Base-by-base conservation (phyloP, 768 basidiomycete species). In the Tubosaeta sp. region DNA sequence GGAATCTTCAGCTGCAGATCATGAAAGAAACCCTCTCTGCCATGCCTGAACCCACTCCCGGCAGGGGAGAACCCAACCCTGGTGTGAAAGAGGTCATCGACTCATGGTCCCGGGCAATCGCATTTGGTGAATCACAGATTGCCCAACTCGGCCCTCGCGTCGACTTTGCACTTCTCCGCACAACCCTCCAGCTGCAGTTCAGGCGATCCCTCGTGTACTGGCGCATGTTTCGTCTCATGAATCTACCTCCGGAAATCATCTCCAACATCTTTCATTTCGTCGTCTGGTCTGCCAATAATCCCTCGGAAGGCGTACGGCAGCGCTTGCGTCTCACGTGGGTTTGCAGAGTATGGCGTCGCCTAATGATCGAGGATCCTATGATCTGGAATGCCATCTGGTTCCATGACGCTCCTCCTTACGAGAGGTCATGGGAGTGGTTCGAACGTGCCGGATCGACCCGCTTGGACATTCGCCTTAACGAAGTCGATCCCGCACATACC, bases 301-400 rank as follows among this genome's bases (percentile, higher is more conserved):
- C 75, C 14, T 49, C 55, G 6, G 55, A 62, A 21, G 72, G 73
- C 11, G 67, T 76, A 18, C 54, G 34, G 42, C 56, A 60, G 36
- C 81, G 84, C 44, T 61, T 82, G 30, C 61, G 59, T 44, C 60
- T 87, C 51, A 82, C 83, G 9, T 81, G 78, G 75, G 76, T 81
- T 18, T 88, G 83, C 59, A 71, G 66, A 48, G 68, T 67, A 35
- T 83, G 83, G 83, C 74, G 84, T 46, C 64, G 64, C 29, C 61
- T 77, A 16, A 76, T 76, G 46, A 64, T 78, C 30, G 63, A 63
- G 19, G 79, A 84, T 56, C 58, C 73, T 1, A 79, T 76, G 16
- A 53, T 85, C 27, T 86, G 84, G 84, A 84, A 77, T 57, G 78
- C 80, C 16, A 73, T 89, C 49, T 83, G 78, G 78, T 84, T 87